Evolutionary conservation across 805 yeast species (phyloP).

Genomic region (Lipomyces oligophaga): DNA sequence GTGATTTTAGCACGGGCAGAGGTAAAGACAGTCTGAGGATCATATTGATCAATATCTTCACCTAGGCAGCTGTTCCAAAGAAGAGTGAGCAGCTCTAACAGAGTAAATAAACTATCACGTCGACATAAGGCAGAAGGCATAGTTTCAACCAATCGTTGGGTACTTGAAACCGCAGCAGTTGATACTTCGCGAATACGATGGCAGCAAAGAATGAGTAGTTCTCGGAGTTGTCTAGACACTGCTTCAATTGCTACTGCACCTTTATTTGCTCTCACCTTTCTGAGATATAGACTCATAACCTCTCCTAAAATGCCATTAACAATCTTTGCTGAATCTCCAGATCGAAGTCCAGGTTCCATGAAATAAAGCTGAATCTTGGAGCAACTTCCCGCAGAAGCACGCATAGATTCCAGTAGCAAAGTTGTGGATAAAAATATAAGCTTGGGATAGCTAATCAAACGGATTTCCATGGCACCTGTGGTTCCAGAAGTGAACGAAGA

Average conservation of each 20-base stretch:
- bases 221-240: conserved; percentile 65
- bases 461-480: conserved; percentile 49
- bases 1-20: conserved; percentile 46
- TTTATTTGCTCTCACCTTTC: conserved; percentile 46
- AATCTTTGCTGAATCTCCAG: conserved; percentile 64
- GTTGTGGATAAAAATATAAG: conserved; percentile 85
- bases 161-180: conserved; percentile 71
- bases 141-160: conserved; percentile 59
- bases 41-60: conserved; percentile 78
- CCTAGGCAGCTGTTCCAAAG: conserved; percentile 77
- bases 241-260: conserved; percentile 53
- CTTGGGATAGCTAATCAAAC: conserved; percentile 63
- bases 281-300: conserved; percentile 39
- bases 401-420: conserved; percentile 67
- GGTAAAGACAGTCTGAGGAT: conserved; percentile 68
- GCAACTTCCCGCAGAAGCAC: conserved; percentile 78
- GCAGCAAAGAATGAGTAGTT: conserved; percentile 65
- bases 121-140: conserved; percentile 80
- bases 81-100: conserved; percentile 74
- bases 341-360: conserved; percentile 76
- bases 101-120: conserved; percentile 63
- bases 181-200: conserved; percentile 74
- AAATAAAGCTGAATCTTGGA: conserved; percentile 72
- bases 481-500: conserved; percentile 43
- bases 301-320: conserved; percentile 62